Evolutionary conservation across 2,329 filamentous ascomycete species (phyloP), one percentile per base, ranked within the genome.

Genomic region (Aphanoascus verrucosus): DNA sequence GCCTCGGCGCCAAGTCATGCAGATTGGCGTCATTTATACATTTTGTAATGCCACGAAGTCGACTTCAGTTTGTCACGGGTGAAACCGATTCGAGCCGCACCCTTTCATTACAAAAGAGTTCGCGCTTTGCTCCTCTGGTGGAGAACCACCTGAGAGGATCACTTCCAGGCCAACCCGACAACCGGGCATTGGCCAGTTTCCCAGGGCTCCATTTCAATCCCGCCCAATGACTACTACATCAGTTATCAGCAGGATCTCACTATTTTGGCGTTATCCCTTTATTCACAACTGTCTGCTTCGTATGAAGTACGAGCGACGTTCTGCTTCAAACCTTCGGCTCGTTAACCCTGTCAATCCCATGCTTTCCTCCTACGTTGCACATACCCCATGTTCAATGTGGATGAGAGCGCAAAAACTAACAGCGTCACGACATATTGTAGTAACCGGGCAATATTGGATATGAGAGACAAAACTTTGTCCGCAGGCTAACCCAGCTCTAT

Each of bases 121-220:
- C n/a, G 31, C 19, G 1, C 23, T 1, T 42, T 6, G 20, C 19
- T 20, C 42, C 17, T 31, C 11, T 14, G 32, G 35, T n/a, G 23
- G 17, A 43, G 3, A 32, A 3, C 15, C 37, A 32, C 12, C 37
- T 31, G 20, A 17, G 14, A 19, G 7, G 15, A 50, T 43, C 14
- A 35, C 14, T 12, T n/a, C 34, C 40, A 28, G 19, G 12, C 9
- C 37, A 34, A 15, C 14, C 40, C 17, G 28, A 42, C 12, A 43
- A n/a, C 48, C 17, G 48, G 48, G 19, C 48, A 41, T 38, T 50
- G 48, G 38, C 14, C 43, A 14, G 42, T 38, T 23, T 19, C 35
- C 31, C 45, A n/a, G 23, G 23, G 8, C 37, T 17, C 20, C 28
- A 19, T 50, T 50, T 20, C 17, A 34, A 50, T 43, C 37, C 37